Conservation (phyloP, 2,329 filamentous ascomycete genomes). For the Raffaelea ambrosiae region DNA sequence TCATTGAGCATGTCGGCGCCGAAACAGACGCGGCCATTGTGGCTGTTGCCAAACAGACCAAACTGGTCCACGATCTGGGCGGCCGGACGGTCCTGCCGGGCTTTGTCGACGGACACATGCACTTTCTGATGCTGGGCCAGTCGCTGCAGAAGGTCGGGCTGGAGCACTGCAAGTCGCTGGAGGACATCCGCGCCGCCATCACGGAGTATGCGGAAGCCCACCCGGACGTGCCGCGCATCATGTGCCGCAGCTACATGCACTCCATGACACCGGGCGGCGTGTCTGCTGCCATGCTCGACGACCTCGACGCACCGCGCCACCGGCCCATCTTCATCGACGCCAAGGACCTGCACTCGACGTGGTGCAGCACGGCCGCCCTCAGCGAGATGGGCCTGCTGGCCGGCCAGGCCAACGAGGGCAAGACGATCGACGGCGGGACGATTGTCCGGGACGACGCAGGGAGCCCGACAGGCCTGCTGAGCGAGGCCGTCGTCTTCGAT, state of each 20-base stretch:
- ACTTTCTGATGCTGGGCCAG: constrained; percentile 46
- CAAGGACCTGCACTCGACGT: constrained; percentile 48
- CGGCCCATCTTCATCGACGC: constrained; percentile 45
- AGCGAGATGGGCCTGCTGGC: constrained; percentile 38
- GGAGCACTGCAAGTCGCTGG: constrained; percentile 33
- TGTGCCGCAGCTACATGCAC: constrained; percentile 49
- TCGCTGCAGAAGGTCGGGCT: constrained; percentile 43
- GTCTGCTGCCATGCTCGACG: constrained; percentile 40
- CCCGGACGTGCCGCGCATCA: constrained; percentile 35
- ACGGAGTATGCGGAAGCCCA: constrained; percentile 33
- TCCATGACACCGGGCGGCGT: constrained; percentile 42
- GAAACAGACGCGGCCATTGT: constrained; percentile 21
- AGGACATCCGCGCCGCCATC: constrained; percentile 40
- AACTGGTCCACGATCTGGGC: constrained; percentile 23
- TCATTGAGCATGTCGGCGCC: constrained; percentile 27
- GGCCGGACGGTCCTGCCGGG: constrained; percentile 39
- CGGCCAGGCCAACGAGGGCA: constrained; percentile 14
- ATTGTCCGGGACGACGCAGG: constrained; percentile 40
- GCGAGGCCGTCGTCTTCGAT: constrained; percentile 43
- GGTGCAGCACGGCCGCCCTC: constrained; percentile 45
- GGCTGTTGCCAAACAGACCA: constrained; percentile 15
- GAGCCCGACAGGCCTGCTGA: constrained; percentile 39
- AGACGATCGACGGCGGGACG: constrained; percentile 32
- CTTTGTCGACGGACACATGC: constrained; percentile 51
- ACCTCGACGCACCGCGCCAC: constrained; percentile 30